Evolutionary conservation across 768 basidiomycete species (phyloP), one percentile per base, ranked within the genome.

Genomic region (Candolleomyces aberdarensis): DNA sequence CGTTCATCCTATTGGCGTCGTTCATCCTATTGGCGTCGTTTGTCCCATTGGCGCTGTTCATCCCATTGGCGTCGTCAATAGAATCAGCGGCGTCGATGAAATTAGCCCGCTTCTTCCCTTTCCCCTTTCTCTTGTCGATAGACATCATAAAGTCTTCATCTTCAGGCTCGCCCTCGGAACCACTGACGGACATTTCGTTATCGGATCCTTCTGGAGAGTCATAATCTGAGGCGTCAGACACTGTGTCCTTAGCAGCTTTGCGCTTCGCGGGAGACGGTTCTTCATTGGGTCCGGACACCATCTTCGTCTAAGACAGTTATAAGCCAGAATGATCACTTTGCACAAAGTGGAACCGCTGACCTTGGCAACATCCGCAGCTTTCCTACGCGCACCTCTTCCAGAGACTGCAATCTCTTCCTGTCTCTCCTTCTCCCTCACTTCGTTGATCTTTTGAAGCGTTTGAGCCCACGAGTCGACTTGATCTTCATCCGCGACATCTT

Each of bases 401-500:
- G 86, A 88, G 46, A 74, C 71, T 52, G 83, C 85, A 39, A 79
- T 70, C 48, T 82, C 83, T 59, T 79, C 70, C 29, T 72, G 70
- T 66, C 76, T 72, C 22, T 67, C 67, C 60, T 76, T 81, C n/a
- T 75, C 75, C 47, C 75, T 72, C 57, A 81, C 80, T 48, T 71
- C 67, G 15, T 75, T 80, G 58, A 81, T 80, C 58, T 79, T 81
- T 60, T 83, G 76, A 49, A 95, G 73, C 10, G 91, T 85, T 57
- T 84, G 81, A 11, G 88, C 83, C 94, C 93, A 96, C n/a, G 92
- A 92, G 70, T 93, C 88, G 32, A 76, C 80, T 58, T 86, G 80
- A 50, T 85, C 86, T 3, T 78, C 78, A 50, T 89, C 89, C 39
- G 75, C 79, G 20, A 92, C 69, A 15, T 91, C 89, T 69, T 89